phyloP scores from a whole-genome alignment of 257 asterid genomes.

The Catharanthus roseus region DNA sequence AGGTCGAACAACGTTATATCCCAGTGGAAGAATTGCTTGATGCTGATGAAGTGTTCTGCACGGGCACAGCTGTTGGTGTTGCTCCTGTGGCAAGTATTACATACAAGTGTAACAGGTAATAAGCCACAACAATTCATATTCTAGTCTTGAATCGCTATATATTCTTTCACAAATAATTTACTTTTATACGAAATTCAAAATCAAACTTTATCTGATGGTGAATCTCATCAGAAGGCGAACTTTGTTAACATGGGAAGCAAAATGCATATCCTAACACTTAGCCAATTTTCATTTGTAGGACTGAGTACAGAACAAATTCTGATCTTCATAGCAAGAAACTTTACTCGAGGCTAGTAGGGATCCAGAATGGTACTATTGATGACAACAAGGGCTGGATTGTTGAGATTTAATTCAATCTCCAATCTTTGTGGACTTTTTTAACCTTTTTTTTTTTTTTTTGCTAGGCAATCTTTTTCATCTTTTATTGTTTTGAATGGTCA shows the following conservation, averaged over 20 bases:
- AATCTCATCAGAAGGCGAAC: no score
- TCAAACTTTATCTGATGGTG: no score
- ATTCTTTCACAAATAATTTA: no score
- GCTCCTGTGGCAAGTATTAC: slow-evolving; percentile 76
- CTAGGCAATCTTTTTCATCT: no score
- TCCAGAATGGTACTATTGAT: slow-evolving; percentile 52
- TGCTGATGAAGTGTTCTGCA: slow-evolving; percentile 88
- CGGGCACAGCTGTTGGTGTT: slow-evolving; percentile 94
- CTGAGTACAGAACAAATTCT: slow-evolving; percentile 37
- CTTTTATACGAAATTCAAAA: no score
- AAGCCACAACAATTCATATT: not conserved
- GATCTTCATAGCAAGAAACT: slow-evolving; percentile 34
- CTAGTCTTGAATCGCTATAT: not conserved
- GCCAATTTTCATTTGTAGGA: slow-evolving; percentile 34
- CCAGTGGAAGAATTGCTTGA: slow-evolving; percentile 55
- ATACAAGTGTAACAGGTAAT: slow-evolving; percentile 57
- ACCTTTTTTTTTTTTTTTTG: no score
- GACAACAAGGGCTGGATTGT: slow-evolving; percentile 65
- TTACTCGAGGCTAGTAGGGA: slow-evolving; percentile 37
- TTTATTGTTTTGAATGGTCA: no score
- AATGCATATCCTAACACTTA: not conserved
- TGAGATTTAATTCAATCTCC: slow-evolving; percentile 37
- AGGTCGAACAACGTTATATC: slow-evolving; percentile 67
- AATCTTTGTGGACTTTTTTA: no score
- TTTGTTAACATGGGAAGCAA: no score